phyloP scores from a whole-genome alignment of 371 early-diverging fungal genomes.

The Rhizopus stolonifer region DNA sequence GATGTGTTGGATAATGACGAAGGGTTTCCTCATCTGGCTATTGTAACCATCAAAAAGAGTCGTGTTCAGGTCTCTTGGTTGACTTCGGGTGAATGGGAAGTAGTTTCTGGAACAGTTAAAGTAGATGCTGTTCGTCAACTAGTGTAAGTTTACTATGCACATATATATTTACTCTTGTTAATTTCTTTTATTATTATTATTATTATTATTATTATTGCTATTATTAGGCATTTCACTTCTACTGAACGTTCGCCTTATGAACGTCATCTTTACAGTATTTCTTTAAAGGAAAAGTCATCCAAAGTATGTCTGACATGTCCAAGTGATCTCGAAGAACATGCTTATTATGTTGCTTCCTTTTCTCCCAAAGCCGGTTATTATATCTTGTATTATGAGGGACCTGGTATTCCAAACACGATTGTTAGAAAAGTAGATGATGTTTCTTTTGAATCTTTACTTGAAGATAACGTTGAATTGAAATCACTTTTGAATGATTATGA shows the following conservation, averaged over 20 bases:
- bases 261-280: conserved; percentile 70
- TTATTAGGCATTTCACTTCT: conserved; percentile 59
- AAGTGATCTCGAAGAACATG: conserved; percentile 43
- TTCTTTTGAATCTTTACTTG: conserved; percentile 52
- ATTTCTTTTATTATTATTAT: background rate
- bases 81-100: conserved; percentile 87
- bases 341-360: conserved; percentile 73
- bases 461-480: conserved; percentile 55
- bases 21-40: conserved; percentile 83
- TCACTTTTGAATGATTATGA: conserved; percentile 45
- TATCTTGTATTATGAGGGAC: conserved; percentile 79
- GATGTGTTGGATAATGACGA: conserved; percentile 74
- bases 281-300: conserved; percentile 19
- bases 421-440: conserved; percentile 58
- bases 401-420: conserved; percentile 82
- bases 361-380: conserved; percentile 78
- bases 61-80: conserved; percentile 65
- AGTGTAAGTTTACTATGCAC: conserved; percentile 45
- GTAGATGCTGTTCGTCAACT: conserved; percentile 59
- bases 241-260: conserved; percentile 78
- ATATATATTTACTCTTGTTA: background rate
- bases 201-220: background rate
- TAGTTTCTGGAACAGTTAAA: conserved; percentile 60
- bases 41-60: conserved; percentile 49
- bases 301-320: conserved; percentile 46